A percentile compares a stretch with the other conserved stretches of the same genome.
These are phyloP conservation scores for Sabuloglossum arenarium DNA, from an alignment of 495 filamentous ascomycete genomes.

Conservation along the genomic window DNA sequence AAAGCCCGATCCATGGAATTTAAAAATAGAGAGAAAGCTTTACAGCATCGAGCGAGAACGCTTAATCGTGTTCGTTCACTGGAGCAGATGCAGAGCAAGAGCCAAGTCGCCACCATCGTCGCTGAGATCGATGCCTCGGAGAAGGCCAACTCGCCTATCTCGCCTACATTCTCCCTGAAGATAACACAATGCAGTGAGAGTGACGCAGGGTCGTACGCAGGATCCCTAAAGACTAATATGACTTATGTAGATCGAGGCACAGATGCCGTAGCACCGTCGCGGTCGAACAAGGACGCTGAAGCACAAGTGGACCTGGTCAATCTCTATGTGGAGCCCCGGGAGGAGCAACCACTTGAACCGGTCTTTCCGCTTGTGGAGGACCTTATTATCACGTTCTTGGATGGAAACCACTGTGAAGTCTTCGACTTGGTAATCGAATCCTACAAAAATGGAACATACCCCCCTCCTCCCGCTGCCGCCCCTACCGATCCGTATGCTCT, in stretches of 20 bases:
- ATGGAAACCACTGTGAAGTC: slow-evolving; percentile 5
- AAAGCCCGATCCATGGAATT: background rate
- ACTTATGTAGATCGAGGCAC: background rate
- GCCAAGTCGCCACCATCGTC: background rate
- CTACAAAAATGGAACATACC: background rate
- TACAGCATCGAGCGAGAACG: background rate
- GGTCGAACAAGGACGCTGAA: background rate
- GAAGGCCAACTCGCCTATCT: background rate
- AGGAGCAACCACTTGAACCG: slow-evolving; percentile 1
- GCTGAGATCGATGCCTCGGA: background rate
- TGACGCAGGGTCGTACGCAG: background rate
- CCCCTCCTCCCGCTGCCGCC: background rate
- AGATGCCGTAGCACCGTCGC: background rate
- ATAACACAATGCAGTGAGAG: background rate
- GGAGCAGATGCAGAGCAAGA: background rate
- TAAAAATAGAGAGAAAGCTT: background rate
- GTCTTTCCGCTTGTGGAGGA: slow-evolving; percentile 12
- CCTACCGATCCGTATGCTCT: background rate
- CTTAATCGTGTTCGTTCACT: background rate
- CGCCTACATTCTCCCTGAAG: background rate
- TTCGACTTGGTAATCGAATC: slow-evolving; percentile 9
- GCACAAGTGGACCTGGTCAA: background rate
- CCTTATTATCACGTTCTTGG: slow-evolving; percentile 8
- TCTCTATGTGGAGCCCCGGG: background rate
- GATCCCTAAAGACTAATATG: background rate